phyloP scores from a whole-genome alignment of 1,284 basidiomycete species.

The Paramarasmius palmivorus region DNA sequence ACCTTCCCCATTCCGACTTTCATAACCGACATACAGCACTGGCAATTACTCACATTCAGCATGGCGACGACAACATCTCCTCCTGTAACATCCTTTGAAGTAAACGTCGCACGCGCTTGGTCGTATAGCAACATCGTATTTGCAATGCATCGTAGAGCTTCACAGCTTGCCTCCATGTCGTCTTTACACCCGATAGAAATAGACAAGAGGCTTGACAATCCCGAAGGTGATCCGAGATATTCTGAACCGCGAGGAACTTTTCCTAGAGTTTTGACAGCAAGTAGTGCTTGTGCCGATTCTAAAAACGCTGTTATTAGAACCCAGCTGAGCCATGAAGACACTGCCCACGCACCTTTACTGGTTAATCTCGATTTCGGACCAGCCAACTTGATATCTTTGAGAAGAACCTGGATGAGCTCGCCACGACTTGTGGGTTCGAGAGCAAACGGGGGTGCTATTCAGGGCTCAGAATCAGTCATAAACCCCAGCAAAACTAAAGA shows the following conservation, averaged over 20 bases:
- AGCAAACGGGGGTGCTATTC: slow-evolving; percentile 34
- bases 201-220: slow-evolving; percentile 52
- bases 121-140: slow-evolving; percentile 75
- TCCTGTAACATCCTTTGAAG: slow-evolving; percentile 60
- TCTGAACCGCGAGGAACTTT: slow-evolving; percentile 71
- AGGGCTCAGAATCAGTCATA: slow-evolving; percentile 4
- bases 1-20: too few relatives aligned
- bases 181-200: slow-evolving; percentile 54
- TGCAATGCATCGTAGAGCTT: slow-evolving; percentile 74
- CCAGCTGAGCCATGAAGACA: slow-evolving; percentile 16
- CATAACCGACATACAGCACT: neutral
- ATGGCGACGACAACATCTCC: slow-evolving; percentile 56
- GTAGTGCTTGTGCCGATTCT: slow-evolving; percentile 67
- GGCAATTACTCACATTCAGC: slow-evolving; percentile 53
- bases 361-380: slow-evolving; percentile 45
- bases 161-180: slow-evolving; percentile 60
- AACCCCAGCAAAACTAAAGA: neutral
- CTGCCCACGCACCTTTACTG: slow-evolving; percentile 43
- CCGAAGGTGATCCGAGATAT: slow-evolving; percentile 54
- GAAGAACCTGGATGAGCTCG: slow-evolving; percentile 47
- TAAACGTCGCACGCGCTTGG: slow-evolving; percentile 55
- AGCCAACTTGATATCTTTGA: slow-evolving; percentile 52
- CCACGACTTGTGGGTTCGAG: slow-evolving; percentile 40
- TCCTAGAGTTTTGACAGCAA: slow-evolving; percentile 76
- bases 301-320: slow-evolving; percentile 10